Conservation (phyloP, 345 rosid genomes). For the Punica granatum region DNA sequence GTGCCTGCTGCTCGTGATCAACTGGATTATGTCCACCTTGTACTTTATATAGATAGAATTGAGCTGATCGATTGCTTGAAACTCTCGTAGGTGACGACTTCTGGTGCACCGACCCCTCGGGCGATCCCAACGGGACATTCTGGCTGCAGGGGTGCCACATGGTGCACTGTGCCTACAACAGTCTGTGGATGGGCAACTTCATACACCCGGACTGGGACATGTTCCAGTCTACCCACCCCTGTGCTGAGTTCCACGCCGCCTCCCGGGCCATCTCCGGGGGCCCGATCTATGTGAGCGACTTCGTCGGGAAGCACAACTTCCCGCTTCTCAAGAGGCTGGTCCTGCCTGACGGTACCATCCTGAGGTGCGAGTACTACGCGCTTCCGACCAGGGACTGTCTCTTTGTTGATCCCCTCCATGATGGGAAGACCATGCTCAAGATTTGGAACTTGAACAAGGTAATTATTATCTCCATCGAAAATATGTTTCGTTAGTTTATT, state of each 20-base stretch:
- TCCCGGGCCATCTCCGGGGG: slow-evolving; percentile 95
- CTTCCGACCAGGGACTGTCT: slow-evolving; percentile 89
- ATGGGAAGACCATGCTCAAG: slow-evolving; percentile 98
- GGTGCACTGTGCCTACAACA: slow-evolving; percentile 99
- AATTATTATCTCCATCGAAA: neutral
- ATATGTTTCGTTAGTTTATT: neutral
- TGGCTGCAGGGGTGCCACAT: slow-evolving; percentile 99
- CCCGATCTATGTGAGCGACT: slow-evolving; percentile 77
- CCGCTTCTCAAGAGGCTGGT: slow-evolving; percentile 57
- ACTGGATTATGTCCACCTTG: too few relatives aligned
- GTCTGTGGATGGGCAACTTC: slow-evolving; percentile 98
- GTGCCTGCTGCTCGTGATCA: too few relatives aligned
- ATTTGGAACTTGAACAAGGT: slow-evolving; percentile 99
- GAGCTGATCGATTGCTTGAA: neutral
- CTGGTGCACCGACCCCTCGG: slow-evolving; percentile 98
- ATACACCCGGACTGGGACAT: slow-evolving; percentile 99
- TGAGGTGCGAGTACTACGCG: slow-evolving; percentile 79
- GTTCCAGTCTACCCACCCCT: slow-evolving; percentile 97
- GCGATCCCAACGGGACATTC: slow-evolving; percentile 88
- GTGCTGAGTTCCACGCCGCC: slow-evolving; percentile 94
- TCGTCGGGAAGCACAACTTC: slow-evolving; percentile 80
- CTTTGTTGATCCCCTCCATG: slow-evolving; percentile 89
- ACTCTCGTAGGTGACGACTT: slow-evolving; percentile 70
- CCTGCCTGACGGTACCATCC: slow-evolving; percentile 68
- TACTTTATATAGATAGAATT: too few relatives aligned